Percentiles rank a stretch among this genome's conserved stretches.
These are phyloP conservation scores for Brasilioporus rufonigricans DNA, from an alignment of 768 basidiomycete genomes.

Conservation along the genomic window DNA sequence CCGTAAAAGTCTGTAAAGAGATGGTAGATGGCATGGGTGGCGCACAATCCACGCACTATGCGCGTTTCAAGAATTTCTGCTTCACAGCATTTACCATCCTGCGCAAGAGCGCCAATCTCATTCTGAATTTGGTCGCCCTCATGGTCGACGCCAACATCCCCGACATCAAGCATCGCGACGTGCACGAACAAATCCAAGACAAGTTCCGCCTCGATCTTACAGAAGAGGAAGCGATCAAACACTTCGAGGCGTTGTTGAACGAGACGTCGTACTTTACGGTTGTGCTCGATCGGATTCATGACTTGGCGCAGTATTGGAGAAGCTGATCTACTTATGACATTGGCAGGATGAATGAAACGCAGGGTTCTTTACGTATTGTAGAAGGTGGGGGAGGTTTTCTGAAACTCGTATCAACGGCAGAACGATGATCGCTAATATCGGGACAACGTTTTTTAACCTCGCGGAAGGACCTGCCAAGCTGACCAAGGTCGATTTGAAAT, in stretches of 20 bases:
- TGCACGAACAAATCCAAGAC: slow-evolving; percentile 89
- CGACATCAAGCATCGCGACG: slow-evolving; percentile 90
- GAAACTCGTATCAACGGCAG: not conserved
- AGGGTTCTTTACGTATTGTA: slow-evolving; percentile 3
- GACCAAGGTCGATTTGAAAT: not conserved
- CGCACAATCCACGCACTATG: slow-evolving; percentile 90
- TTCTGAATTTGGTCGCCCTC: slow-evolving; percentile 91
- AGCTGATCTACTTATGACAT: slow-evolving; percentile 41
- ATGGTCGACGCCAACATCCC: slow-evolving; percentile 99
- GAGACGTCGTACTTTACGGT: slow-evolving; percentile 94
- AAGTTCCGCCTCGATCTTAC: slow-evolving; percentile 94
- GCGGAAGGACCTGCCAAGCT: slow-evolving; percentile 1
- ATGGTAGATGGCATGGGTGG: slow-evolving; percentile 99
- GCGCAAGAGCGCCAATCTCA: slow-evolving; percentile 95
- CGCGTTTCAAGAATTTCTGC: slow-evolving; percentile 93
- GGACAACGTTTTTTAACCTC: not conserved
- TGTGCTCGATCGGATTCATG: slow-evolving; percentile 91
- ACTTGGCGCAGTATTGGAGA: slow-evolving; percentile 86
- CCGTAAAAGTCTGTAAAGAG: slow-evolving; percentile 98
- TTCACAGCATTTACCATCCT: slow-evolving; percentile 98
- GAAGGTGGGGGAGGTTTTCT: not conserved
- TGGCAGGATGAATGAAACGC: not conserved
- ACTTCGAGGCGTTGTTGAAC: slow-evolving; percentile 90
- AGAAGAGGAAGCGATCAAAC: slow-evolving; percentile 96
- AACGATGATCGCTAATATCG: not conserved